Conservation (phyloP, 768 basidiomycete species). For the Leucocoprinus sp. region DNA sequence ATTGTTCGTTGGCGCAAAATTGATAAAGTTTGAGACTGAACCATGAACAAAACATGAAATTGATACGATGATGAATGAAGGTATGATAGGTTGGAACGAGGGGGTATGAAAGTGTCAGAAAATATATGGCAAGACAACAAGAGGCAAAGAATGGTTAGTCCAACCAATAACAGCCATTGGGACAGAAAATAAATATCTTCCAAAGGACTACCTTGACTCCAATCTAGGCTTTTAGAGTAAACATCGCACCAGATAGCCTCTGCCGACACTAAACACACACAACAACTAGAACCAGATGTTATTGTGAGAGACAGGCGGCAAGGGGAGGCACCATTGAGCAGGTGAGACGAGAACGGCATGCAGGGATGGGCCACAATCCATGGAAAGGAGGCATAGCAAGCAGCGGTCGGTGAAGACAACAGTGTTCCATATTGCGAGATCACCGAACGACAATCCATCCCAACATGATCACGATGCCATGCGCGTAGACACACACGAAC, state of each 20-base stretch:
- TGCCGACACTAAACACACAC: background rate
- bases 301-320: background rate
- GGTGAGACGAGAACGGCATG: background rate
- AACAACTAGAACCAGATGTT: background rate
- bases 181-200: background rate
- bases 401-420: background rate
- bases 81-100: conserved; percentile 2
- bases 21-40: conserved; percentile 1
- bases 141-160: background rate
- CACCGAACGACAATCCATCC: background rate
- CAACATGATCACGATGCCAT: background rate
- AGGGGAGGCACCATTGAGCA: background rate
- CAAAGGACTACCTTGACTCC: background rate
- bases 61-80: background rate
- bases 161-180: background rate
- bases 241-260: background rate
- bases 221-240: conserved; percentile 2
- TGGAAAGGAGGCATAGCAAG: background rate
- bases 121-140: background rate
- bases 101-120: conserved; percentile 5
- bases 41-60: background rate
- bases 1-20: background rate
- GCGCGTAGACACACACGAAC: background rate
- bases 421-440: background rate
- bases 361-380: background rate